A percentile compares a stretch with the other conserved stretches of the same genome.
Evolutionary conservation across 345 rosid species (phyloP).

Genomic region (Eutrema heterophyllum): DNA sequence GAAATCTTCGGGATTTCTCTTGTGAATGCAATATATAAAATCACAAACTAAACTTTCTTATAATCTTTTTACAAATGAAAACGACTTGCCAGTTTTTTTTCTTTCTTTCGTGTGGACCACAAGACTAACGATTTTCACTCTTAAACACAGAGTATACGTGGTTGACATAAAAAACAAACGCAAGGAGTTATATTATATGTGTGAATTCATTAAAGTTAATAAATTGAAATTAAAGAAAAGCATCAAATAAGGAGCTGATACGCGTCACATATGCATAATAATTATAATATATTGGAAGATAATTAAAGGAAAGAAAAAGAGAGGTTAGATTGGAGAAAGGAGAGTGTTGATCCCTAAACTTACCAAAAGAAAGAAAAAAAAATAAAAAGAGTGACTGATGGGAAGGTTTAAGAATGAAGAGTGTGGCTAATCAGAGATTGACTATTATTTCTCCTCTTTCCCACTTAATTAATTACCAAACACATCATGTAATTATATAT

Average conservation of each 20-base stretch:
- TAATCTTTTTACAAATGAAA: not conserved
- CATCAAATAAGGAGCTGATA: not conserved
- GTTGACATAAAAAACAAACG: not conserved
- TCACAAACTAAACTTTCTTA: not conserved
- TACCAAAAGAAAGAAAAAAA: no score
- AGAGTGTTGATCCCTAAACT: slow-evolving; percentile 17
- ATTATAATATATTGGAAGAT: not conserved
- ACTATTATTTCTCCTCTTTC: slow-evolving; percentile 12
- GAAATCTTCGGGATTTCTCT: not conserved
- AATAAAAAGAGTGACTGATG: not conserved
- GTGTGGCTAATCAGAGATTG: slow-evolving; percentile 22
- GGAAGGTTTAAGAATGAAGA: slow-evolving; percentile 8
- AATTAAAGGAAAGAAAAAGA: slow-evolving; percentile 7
- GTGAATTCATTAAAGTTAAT: not conserved
- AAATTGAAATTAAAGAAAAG: not conserved
- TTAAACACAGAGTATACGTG: not conserved
- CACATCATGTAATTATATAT: slow-evolving; percentile 9
- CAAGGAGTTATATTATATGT: not conserved
- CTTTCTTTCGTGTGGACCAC: not conserved
- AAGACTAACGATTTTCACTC: not conserved
- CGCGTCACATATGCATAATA: not conserved
- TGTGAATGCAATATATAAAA: not conserved
- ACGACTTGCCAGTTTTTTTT: not conserved
- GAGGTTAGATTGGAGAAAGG: slow-evolving; percentile 13
- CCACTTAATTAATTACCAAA: slow-evolving; percentile 14